phyloP scores from a whole-genome alignment of 768 basidiomycete genomes.

The Boletus subcaerulescens region DNA sequence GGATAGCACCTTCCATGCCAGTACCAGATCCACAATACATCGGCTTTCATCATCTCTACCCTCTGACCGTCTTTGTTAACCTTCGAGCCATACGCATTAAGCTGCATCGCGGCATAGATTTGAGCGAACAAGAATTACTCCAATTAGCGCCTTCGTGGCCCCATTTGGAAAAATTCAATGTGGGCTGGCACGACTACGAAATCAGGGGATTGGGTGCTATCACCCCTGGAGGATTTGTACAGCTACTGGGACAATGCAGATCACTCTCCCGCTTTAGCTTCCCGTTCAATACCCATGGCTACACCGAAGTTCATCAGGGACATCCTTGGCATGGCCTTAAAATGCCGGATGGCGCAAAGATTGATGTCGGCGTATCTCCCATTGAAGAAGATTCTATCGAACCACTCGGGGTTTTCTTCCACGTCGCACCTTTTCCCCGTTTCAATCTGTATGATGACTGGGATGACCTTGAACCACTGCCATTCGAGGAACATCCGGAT shows the following conservation, averaged over 20 bases:
- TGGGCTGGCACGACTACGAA: not conserved
- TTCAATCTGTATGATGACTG: not conserved
- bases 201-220: not conserved
- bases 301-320: not conserved
- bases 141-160: not conserved
- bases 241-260: not conserved
- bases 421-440: not conserved
- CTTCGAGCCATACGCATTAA: not conserved
- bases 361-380: not conserved
- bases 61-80: not conserved
- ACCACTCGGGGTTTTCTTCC: not conserved
- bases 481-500: no score
- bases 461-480: not conserved
- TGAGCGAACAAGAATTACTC: not conserved
- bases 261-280: not conserved
- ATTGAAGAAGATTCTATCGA: not conserved
- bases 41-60: not conserved
- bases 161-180: not conserved
- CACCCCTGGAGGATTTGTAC: not conserved
- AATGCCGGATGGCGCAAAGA: not conserved
- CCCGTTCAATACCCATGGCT: not conserved
- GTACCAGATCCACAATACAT: not conserved
- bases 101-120: not conserved
- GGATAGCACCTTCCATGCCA: not conserved
- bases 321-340: not conserved